phyloP scores from a whole-genome alignment of 495 filamentous ascomycete species.

The Achaetomiella virescens region DNA sequence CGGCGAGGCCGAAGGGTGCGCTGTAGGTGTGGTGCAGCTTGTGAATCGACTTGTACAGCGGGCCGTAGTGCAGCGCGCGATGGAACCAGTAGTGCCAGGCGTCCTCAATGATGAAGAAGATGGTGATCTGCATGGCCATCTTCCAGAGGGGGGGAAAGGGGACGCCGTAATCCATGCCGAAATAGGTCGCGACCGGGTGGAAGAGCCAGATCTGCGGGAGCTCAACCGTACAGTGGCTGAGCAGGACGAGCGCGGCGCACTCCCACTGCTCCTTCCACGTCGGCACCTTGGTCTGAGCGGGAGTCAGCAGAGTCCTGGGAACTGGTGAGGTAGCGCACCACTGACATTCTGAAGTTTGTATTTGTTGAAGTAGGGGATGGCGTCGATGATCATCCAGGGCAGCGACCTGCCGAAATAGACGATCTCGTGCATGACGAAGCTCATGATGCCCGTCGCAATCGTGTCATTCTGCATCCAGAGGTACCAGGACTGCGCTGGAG shows the following conservation, averaged over 20 bases:
- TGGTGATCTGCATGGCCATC: slow-evolving; percentile 84
- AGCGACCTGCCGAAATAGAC: slow-evolving; percentile 91
- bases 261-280: slow-evolving; percentile 87
- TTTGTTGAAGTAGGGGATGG: slow-evolving; percentile 75
- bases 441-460: slow-evolving; percentile 93
- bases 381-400: slow-evolving; percentile 91
- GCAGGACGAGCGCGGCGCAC: slow-evolving; percentile 83
- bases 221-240: slow-evolving; percentile 94
- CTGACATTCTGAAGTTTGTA: slow-evolving; percentile 90
- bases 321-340: slow-evolving; percentile 2
- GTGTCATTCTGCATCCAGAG: slow-evolving; percentile 98
- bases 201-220: slow-evolving; percentile 98
- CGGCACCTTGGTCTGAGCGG: slow-evolving; percentile 72
- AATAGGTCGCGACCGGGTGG: slow-evolving; percentile 93
- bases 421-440: slow-evolving; percentile 87
- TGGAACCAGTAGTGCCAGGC: slow-evolving; percentile 98
- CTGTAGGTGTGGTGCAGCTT: slow-evolving; percentile 99
- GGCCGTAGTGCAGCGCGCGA: slow-evolving; percentile 90
- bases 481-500: slow-evolving; percentile 60
- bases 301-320: slow-evolving; percentile 6
- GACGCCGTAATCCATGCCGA: slow-evolving; percentile 80
- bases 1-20: slow-evolving; percentile 91
- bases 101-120: slow-evolving; percentile 96
- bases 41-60: slow-evolving; percentile 89
- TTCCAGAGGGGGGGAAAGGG: slow-evolving; percentile 80